Evolutionary conservation across 140 eudicot species (phyloP).

Genomic region (Senecio squalidus): DNA sequence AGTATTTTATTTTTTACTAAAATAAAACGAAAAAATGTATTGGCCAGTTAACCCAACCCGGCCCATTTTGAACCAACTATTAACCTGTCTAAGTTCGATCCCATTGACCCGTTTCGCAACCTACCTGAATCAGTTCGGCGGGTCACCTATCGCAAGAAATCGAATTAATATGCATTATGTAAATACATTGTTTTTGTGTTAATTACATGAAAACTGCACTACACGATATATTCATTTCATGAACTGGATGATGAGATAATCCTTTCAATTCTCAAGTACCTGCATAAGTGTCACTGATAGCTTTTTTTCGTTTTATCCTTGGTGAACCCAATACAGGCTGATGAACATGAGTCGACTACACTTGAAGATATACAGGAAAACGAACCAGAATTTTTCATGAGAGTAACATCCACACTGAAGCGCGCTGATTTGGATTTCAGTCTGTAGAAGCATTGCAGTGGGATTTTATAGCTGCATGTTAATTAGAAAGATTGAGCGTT

Average conservation of each 20-base stretch:
- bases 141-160: neutral
- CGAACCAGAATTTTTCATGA: constrained; percentile 60
- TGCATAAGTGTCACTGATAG: neutral
- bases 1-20: neutral
- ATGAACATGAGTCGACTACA: constrained; percentile 78
- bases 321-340: constrained; percentile 41
- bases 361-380: constrained; percentile 66
- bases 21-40: neutral
- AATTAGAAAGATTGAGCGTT: neutral
- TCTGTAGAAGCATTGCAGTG: constrained; percentile 21
- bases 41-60: neutral
- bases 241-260: constrained; percentile 4
- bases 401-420: constrained; percentile 69
- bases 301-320: neutral
- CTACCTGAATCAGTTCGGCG: neutral
- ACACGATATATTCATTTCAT: neutral
- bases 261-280: neutral
- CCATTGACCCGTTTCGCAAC: neutral
- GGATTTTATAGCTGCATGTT: constrained; percentile 1
- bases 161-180: neutral
- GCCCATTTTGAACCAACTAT: neutral
- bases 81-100: neutral
- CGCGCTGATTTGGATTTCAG: constrained; percentile 68
- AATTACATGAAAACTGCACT: neutral
- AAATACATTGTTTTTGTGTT: neutral